Evolutionary conservation across 495 filamentous ascomycete species (phyloP), one percentile per base, ranked within the genome.

Genomic region (Podospora pseudoanserina): DNA sequence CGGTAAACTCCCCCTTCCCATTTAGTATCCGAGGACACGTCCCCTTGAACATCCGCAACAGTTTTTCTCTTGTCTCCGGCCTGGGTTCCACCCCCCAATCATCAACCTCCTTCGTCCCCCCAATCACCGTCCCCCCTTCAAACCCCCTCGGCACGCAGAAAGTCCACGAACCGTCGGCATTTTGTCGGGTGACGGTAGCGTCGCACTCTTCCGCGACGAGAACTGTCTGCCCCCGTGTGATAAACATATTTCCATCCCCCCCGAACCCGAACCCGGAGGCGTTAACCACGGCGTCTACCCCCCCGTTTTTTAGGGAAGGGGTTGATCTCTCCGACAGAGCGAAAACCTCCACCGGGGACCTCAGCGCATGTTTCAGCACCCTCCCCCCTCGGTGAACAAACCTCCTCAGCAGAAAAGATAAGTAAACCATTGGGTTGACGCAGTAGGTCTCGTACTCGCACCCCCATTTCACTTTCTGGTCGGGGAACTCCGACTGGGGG

Each of bases 381-480:
- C 74, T 73, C 0, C 86, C 88, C 1, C 87, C 87, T 3, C 75
- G 77, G 18, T 84, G 64, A 6, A 82, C 76, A 65, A 89, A 86
- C 72, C 79, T 72, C 2, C 86, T 76, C 63, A 89, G 72, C 67
- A 90, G 71, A 67, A 84, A 82, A 19, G 79, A 76, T 71, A 84
- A 86, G 69, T 90, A 90, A 5, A 89, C 84, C 71, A 87, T 87
- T 5, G 86, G 82, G 67, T 89, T 89, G 5, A 90, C 72, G 70
- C 83, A 87, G 72, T 83, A 88, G 0, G 86, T 85, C 18, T 79
- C 68, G 74, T 90, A 90, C 68, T 82, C 73, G 16, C 81, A 86
- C 0, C 85, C 87, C 86, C 85, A 85, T 19, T 74, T 76, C 5
- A 88, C 80, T 13, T 60, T 63, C 0, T 79, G 81, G 20, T 71